A percentile compares a stretch with the other conserved stretches of the same genome.
phyloP scores from a whole-genome alignment of 768 basidiomycete genomes.

The Amanita phalloides region DNA sequence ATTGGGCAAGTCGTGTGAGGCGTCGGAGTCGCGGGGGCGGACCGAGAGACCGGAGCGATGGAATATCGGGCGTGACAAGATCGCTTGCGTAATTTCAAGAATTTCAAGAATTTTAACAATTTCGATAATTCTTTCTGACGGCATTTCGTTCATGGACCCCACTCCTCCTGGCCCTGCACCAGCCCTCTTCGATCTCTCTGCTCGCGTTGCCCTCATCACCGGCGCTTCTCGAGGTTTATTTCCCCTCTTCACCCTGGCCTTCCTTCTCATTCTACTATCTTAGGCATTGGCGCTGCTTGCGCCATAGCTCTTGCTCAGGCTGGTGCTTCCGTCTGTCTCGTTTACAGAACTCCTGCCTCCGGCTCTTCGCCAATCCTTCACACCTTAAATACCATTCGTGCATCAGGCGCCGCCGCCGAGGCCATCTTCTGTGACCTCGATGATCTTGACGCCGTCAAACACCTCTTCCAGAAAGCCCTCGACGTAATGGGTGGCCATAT shows the following conservation, averaged over 20 bases:
- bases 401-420: slow-evolving; percentile 18
- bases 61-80: neutral
- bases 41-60: slow-evolving; percentile 3
- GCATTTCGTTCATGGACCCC: slow-evolving; percentile 34
- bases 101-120: neutral
- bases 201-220: slow-evolving; percentile 67
- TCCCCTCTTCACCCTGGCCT: neutral
- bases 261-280: neutral
- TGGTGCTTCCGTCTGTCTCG: slow-evolving; percentile 35
- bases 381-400: slow-evolving; percentile 22
- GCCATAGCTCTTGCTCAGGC: slow-evolving; percentile 39
- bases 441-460: slow-evolving; percentile 28
- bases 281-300: slow-evolving; percentile 42
- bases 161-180: slow-evolving; percentile 38
- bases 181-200: slow-evolving; percentile 56
- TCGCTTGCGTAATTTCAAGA: neutral
- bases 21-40: slow-evolving; percentile 1
- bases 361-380: slow-evolving; percentile 16
- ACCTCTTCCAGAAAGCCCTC: slow-evolving; percentile 30
- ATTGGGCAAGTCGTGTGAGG: slow-evolving; percentile 5
- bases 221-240: slow-evolving; percentile 62
- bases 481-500: slow-evolving; percentile 28
- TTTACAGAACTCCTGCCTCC: slow-evolving; percentile 23
- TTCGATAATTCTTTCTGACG: neutral
- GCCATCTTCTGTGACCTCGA: slow-evolving; percentile 31